Percentiles rank a stretch among this genome's conserved stretches.
These are phyloP conservation scores for Vaccinium corymbosum DNA, from an alignment of 148 eudicot genomes.

Conservation along the genomic window DNA sequence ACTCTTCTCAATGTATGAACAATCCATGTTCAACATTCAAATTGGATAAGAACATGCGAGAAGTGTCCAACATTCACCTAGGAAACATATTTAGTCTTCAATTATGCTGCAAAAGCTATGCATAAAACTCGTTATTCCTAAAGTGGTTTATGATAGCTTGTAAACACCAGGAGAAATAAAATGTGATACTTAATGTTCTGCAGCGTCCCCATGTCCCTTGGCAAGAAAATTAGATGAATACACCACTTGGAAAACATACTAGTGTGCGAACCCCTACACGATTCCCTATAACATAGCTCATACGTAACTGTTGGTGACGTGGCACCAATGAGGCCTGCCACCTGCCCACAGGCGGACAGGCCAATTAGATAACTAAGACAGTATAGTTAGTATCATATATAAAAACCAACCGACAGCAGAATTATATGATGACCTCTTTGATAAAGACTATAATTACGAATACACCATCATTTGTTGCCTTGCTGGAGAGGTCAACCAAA, in stretches of 20 bases:
- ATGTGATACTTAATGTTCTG: neutral
- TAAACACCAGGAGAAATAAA: neutral
- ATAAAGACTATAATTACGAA: neutral
- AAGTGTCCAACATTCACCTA: neutral
- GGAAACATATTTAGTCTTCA: neutral
- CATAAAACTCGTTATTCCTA: neutral
- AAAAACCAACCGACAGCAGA: neutral
- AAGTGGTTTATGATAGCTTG: neutral
- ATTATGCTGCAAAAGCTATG: neutral
- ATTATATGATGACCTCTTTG: neutral
- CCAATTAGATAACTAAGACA: neutral
- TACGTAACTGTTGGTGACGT: neutral
- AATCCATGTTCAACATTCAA: neutral
- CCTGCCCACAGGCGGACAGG: neutral
- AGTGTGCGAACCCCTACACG: neutral
- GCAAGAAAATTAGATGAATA: neutral
- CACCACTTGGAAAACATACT: neutral
- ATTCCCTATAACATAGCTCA: neutral
- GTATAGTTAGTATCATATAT: neutral
- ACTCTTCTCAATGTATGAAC: neutral
- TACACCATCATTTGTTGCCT: neutral
- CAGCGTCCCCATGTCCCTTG: neutral
- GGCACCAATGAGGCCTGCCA: neutral
- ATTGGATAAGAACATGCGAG: neutral
- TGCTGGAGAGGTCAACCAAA: neutral